A percentile compares a stretch with the other conserved stretches of the same genome.
Conservation (phyloP, 306 rosid species). For the Cercis canadensis region DNA sequence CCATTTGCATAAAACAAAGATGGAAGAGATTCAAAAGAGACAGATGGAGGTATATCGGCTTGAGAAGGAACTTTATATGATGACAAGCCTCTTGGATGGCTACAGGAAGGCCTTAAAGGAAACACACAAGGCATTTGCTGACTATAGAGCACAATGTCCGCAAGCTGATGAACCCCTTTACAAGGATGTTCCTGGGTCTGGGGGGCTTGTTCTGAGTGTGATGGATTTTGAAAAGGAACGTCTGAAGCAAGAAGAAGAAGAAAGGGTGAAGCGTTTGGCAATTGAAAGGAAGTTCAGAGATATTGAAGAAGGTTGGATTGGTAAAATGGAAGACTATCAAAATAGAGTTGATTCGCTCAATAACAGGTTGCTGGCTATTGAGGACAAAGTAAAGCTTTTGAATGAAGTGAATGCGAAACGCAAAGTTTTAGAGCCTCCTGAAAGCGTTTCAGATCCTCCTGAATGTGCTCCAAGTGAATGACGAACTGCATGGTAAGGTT, state of each 20-base stretch:
- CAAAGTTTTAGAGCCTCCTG: conserved; percentile 45
- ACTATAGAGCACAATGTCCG: conserved; percentile 63
- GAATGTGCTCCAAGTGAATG: conserved; percentile 48
- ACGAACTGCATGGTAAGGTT: conserved; percentile 43
- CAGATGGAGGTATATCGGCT: conserved; percentile 65
- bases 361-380: conserved; percentile 52
- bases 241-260: conserved; percentile 84
- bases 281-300: conserved; percentile 55
- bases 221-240: conserved; percentile 78
- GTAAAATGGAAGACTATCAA: conserved; percentile 46
- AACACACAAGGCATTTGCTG: conserved; percentile 65
- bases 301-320: conserved; percentile 57
- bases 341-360: conserved; percentile 45
- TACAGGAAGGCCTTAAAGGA: conserved; percentile 82
- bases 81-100: conserved; percentile 72
- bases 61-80: conserved; percentile 76
- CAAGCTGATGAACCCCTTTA: conserved; percentile 84
- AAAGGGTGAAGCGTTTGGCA: conserved; percentile 47
- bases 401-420: conserved; percentile 50
- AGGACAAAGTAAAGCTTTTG: conserved; percentile 52
- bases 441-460: conserved; percentile 37
- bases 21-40: conserved; percentile 75
- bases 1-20: conserved; percentile 63
- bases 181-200: conserved; percentile 86
- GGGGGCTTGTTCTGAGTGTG: conserved; percentile 86